phyloP scores from a whole-genome alignment of 306 rosid genomes.

The Vigna reflexopilosa region DNA sequence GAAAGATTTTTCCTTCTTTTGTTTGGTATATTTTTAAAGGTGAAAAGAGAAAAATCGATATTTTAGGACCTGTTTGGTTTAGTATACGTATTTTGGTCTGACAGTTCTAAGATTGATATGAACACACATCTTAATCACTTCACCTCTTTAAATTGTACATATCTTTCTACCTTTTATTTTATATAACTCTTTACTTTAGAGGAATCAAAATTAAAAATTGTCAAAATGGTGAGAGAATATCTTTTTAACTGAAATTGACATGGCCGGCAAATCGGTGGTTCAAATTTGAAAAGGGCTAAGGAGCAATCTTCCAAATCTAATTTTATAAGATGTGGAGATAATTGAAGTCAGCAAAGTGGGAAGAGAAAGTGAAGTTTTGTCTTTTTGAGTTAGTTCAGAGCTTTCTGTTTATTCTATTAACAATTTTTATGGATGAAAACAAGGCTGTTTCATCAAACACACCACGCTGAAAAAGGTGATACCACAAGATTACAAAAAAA shows the following conservation, averaged over 20 bases:
- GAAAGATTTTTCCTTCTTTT: neutral
- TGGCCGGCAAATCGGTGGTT: slow-evolving; percentile 48
- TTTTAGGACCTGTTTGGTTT: neutral
- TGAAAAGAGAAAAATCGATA: neutral
- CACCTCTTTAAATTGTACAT: neutral
- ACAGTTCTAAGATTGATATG: neutral
- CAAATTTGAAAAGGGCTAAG: slow-evolving; percentile 34
- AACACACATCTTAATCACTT: neutral
- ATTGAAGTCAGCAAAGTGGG: slow-evolving; percentile 40
- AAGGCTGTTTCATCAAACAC: neutral
- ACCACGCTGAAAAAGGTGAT: slow-evolving; percentile 24
- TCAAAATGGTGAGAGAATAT: neutral
- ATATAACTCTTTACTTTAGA: neutral
- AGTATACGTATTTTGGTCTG: neutral
- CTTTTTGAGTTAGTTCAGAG: slow-evolving; percentile 42
- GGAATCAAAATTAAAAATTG: neutral
- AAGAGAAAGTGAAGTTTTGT: slow-evolving; percentile 48
- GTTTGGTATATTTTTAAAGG: neutral
- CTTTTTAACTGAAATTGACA: slow-evolving; percentile 5
- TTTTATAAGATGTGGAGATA: slow-evolving; percentile 14
- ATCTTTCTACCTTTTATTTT: neutral
- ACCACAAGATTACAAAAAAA: slow-evolving; percentile 4
- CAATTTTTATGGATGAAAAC: slow-evolving; percentile 30
- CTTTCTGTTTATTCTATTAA: slow-evolving; percentile 31
- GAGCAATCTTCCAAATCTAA: slow-evolving; percentile 33